These are phyloP conservation scores for Paramecium bursaria DNA, from an alignment of 73 alveolate genomes.

Conservation along the genomic window DNA sequence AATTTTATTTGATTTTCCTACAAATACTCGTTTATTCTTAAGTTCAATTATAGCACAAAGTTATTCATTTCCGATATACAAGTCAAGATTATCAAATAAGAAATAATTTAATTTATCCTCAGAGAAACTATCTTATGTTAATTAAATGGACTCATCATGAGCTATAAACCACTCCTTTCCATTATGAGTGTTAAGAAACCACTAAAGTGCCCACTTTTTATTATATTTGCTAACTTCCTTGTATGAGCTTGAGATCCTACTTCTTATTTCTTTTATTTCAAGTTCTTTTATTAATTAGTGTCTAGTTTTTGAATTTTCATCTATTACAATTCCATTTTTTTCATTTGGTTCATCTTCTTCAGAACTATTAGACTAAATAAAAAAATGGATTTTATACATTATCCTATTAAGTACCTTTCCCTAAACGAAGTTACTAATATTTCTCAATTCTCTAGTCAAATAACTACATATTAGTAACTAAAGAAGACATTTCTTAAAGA, in stretches of 20 bases:
- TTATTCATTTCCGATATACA: constrained; percentile 14
- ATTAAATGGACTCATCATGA: not conserved
- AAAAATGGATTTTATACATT: too few relatives aligned
- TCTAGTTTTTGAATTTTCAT: constrained; percentile 44
- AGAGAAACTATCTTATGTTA: constrained; percentile 6
- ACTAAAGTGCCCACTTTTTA: not conserved
- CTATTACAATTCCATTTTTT: not conserved
- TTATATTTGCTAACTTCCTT: constrained; percentile 14
- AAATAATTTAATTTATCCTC: not conserved
- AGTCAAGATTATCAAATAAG: constrained; percentile 26
- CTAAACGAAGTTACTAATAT: constrained; percentile 37
- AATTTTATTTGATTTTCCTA: constrained; percentile 3
- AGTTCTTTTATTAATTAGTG: constrained; percentile 36
- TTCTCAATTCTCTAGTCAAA: constrained; percentile 15
- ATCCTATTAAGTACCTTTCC: too few relatives aligned
- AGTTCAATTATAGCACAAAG: constrained; percentile 33
- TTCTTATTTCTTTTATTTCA: constrained; percentile 25
- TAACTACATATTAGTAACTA: not conserved
- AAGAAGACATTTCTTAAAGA: not conserved
- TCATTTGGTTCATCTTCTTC: constrained; percentile 23
- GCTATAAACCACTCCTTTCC: constrained; percentile 15
- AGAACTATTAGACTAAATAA: constrained; percentile 44
- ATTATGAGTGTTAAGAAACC: constrained; percentile 42
- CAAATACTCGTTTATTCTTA: not conserved
- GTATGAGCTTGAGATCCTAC: not conserved